A percentile compares a stretch with the other conserved stretches of the same genome.
Conservation (phyloP, 257 asterid genomes). For the Solanum medicagineum region DNA sequence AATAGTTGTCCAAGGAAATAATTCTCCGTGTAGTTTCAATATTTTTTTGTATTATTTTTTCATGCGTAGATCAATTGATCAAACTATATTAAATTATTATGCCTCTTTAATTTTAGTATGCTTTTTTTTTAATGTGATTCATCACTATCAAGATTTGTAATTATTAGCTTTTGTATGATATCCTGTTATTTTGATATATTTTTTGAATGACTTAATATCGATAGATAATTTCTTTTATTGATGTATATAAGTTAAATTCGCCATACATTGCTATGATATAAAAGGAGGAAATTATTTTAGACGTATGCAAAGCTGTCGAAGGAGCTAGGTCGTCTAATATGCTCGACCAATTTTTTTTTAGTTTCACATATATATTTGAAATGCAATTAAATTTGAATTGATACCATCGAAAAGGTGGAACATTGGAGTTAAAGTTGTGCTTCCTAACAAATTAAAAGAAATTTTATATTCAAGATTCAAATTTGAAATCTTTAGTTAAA, state of each 20-base stretch:
- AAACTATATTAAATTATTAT: neutral
- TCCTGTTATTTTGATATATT: too few relatives aligned
- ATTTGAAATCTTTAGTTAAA: neutral
- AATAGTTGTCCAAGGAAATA: neutral
- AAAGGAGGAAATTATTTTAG: neutral
- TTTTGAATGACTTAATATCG: too few relatives aligned
- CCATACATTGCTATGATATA: neutral
- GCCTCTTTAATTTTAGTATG: neutral
- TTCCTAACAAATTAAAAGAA: too few relatives aligned
- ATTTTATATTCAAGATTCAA: neutral
- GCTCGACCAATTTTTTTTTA: neutral
- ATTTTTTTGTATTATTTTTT: neutral
- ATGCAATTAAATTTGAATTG: too few relatives aligned
- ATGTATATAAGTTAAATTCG: neutral
- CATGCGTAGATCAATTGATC: neutral
- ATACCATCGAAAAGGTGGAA: too few relatives aligned
- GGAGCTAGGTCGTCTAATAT: neutral
- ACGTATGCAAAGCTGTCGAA: neutral
- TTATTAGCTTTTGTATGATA: neutral
- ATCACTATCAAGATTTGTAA: accelerated
- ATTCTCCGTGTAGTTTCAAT: neutral
- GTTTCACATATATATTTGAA: too few relatives aligned
- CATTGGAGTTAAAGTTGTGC: neutral
- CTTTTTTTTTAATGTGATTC: neutral
- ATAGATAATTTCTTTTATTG: too few relatives aligned